Evolutionary conservation across 2,329 filamentous ascomycete genomes (phyloP).

Genomic region (Clarireedia monteithiana): DNA sequence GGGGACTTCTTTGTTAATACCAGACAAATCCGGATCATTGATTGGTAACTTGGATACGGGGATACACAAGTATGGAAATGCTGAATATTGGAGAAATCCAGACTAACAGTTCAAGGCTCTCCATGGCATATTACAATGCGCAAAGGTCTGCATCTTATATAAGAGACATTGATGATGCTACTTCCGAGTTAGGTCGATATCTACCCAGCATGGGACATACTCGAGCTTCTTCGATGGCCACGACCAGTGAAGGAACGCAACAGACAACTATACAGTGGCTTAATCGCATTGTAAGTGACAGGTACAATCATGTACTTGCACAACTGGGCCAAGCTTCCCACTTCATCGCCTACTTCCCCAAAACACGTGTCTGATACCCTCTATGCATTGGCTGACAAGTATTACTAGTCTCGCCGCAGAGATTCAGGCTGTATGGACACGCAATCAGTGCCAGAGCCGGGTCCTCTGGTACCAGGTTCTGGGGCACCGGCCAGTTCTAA

Average conservation of each 20-base stretch:
- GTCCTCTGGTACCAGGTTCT: not conserved
- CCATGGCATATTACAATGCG: not conserved
- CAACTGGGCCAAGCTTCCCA: no score
- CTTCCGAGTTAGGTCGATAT: not conserved
- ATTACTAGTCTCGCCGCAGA: no score
- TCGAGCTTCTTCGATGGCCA: not conserved
- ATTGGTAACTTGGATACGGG: not conserved
- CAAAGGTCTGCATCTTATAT: not conserved
- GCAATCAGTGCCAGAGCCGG: no score
- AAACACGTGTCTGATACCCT: no score
- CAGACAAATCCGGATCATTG: slow-evolving; percentile 5
- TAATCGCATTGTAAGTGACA: slow-evolving; percentile 1
- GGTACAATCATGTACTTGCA: not conserved
- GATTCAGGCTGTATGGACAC: no score
- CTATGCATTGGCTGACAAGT: no score
- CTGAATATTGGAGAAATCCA: not conserved
- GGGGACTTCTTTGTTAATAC: slow-evolving; percentile 6
- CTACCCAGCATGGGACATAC: not conserved
- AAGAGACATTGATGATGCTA: no score
- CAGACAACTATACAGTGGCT: slow-evolving; percentile 4
- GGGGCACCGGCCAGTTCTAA: not conserved
- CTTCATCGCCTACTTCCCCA: no score
- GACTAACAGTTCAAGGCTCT: not conserved
- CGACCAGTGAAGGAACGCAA: not conserved
- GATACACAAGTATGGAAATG: not conserved